A percentile compares a stretch with the other conserved stretches of the same genome.
phyloP scores from a whole-genome alignment of 2,329 filamentous ascomycete genomes.

The Ophiostoma angusticollis region DNA sequence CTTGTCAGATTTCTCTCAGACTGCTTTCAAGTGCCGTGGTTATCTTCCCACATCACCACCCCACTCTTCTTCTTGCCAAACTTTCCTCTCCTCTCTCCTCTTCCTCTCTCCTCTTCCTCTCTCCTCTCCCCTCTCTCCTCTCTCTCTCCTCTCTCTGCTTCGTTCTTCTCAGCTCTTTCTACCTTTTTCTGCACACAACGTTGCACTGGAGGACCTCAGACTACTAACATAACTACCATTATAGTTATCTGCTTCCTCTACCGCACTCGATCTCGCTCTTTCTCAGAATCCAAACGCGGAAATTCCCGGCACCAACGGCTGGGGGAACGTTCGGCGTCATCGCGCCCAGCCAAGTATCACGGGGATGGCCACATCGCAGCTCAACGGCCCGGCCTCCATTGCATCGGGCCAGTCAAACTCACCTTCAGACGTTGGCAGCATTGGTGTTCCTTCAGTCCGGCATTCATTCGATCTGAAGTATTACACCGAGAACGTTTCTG shows the following conservation, averaged over 20 bases:
- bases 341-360: slow-evolving; percentile 51
- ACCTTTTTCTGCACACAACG: too few relatives aligned
- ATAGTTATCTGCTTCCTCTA: slow-evolving; percentile 67
- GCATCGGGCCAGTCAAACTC: slow-evolving; percentile 24
- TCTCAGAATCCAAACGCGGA: slow-evolving; percentile 55
- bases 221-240: background rate
- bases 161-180: too few relatives aligned
- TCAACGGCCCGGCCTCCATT: slow-evolving; percentile 24
- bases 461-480: slow-evolving; percentile 48
- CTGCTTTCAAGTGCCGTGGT: background rate
- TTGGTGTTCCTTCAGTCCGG: slow-evolving; percentile 37
- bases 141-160: background rate
- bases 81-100: background rate
- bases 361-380: slow-evolving; percentile 28
- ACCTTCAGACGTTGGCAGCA: slow-evolving; percentile 31
- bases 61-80: too few relatives aligned
- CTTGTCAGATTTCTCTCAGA: background rate
- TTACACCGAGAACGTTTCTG: slow-evolving; percentile 32
- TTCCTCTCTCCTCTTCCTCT: background rate
- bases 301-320: slow-evolving; percentile 33
- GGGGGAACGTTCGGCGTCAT: slow-evolving; percentile 53
- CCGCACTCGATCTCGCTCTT: slow-evolving; percentile 66
- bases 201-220: too few relatives aligned
- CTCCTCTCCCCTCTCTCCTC: background rate
- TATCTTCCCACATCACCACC: too few relatives aligned